These are phyloP conservation scores for Dictyostelium capitatum DNA, from an alignment of 78 protist species.

Conservation along the genomic window DNA sequence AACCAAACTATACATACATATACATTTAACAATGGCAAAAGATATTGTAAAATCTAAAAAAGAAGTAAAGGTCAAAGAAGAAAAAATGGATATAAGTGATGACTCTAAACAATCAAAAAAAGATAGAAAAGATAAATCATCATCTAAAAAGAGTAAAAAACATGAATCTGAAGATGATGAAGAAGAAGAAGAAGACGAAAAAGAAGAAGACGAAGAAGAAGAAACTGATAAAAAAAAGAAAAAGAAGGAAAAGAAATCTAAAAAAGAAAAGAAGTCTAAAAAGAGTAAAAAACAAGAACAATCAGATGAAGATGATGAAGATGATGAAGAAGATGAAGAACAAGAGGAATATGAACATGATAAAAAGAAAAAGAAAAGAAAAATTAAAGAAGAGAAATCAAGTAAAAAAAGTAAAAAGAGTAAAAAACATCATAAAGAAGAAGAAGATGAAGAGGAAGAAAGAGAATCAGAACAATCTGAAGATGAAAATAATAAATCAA, in stretches of 20 bases:
- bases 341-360: background rate
- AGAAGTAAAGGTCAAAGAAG: background rate
- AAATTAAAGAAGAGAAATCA: background rate
- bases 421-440: background rate
- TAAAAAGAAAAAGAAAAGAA: conserved; percentile 35
- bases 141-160: conserved; percentile 14
- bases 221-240: conserved; percentile 3
- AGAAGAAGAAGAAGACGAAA: background rate
- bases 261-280: background rate
- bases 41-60: background rate
- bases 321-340: conserved; percentile 6
- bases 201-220: background rate
- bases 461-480: background rate
- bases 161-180: conserved; percentile 1
- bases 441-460: background rate
- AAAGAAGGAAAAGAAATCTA: conserved; percentile 4
- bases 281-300: background rate
- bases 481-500: background rate
- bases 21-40: background rate
- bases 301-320: background rate
- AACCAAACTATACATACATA: too few species aligned
- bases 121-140: background rate
- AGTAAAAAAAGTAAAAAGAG: conserved; percentile 1
- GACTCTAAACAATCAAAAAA: background rate
- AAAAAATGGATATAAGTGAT: background rate